Evolutionary conservation across 306 rosid species (phyloP).

Genomic region (Cucurbita argyrosperma): DNA sequence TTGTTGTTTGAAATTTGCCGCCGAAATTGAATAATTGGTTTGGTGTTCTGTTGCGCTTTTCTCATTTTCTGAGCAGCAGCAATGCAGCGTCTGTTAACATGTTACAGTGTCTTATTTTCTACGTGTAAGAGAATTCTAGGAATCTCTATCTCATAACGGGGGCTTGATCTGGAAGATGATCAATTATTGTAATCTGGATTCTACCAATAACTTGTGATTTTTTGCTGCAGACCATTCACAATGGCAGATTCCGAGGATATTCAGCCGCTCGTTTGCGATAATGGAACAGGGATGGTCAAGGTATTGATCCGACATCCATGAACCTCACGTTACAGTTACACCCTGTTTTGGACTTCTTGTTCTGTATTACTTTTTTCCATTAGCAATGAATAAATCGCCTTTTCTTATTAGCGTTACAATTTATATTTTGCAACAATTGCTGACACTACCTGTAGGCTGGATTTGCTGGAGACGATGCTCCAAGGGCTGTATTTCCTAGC

Average conservation of each 20-base stretch:
- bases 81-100: background rate
- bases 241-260: conserved; percentile 89
- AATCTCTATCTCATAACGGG: background rate
- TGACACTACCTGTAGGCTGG: conserved; percentile 51
- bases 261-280: conserved; percentile 94
- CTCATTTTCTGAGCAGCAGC: background rate
- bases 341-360: background rate
- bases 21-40: background rate
- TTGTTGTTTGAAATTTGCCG: background rate
- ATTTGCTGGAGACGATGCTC: conserved; percentile 97
- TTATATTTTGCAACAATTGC: background rate
- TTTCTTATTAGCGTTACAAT: background rate
- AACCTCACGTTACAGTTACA: background rate
- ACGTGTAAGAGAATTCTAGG: background rate
- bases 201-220: background rate
- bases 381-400: background rate
- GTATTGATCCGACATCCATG: conserved; percentile 19
- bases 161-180: background rate
- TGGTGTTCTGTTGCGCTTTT: background rate
- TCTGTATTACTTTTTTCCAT: background rate
- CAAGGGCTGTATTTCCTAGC: conserved; percentile 97
- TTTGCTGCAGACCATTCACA: conserved; percentile 22
- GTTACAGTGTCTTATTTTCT: background rate
- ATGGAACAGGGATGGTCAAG: conserved; percentile 99
- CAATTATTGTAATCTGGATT: background rate